Conservation (phyloP, 306 rosid genomes). For the Sophora flavescens region DNA sequence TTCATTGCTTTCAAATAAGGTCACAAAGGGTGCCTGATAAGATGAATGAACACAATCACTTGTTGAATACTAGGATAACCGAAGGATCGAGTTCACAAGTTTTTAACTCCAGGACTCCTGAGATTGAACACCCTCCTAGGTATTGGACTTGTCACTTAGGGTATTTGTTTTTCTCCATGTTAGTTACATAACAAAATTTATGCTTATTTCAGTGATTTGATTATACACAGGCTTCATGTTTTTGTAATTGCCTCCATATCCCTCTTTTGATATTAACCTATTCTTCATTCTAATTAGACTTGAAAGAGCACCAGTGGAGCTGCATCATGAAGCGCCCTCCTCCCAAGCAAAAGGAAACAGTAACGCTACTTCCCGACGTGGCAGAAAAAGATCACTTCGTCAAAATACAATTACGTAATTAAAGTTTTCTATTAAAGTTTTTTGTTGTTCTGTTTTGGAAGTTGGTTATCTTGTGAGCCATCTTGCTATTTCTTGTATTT, state of each 20-base stretch:
- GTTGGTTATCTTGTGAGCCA: too few species aligned
- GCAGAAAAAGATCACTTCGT: not conserved
- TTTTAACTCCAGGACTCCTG: not conserved
- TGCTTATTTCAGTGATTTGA: not conserved
- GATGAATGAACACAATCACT: not conserved
- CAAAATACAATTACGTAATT: too few species aligned
- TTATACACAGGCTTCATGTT: not conserved
- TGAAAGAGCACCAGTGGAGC: not conserved
- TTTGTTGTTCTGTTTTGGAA: too few species aligned
- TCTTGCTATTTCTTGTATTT: too few species aligned
- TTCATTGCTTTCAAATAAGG: slow-evolving; percentile 38
- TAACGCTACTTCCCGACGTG: not conserved
- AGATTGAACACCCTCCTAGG: not conserved
- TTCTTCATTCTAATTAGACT: slow-evolving; percentile 4
- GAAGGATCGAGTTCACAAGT: not conserved
- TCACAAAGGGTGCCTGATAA: not conserved
- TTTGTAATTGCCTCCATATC: not conserved
- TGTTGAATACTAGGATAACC: not conserved
- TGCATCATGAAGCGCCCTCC: not conserved
- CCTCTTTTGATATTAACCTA: not conserved
- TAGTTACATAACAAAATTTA: too few species aligned
- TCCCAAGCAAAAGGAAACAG: not conserved
- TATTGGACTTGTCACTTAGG: too few species aligned
- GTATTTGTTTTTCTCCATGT: too few species aligned
- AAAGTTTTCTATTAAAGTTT: too few species aligned